Base-by-base conservation (phyloP, 495 filamentous ascomycete species). In the Monascus purpureus region DNA sequence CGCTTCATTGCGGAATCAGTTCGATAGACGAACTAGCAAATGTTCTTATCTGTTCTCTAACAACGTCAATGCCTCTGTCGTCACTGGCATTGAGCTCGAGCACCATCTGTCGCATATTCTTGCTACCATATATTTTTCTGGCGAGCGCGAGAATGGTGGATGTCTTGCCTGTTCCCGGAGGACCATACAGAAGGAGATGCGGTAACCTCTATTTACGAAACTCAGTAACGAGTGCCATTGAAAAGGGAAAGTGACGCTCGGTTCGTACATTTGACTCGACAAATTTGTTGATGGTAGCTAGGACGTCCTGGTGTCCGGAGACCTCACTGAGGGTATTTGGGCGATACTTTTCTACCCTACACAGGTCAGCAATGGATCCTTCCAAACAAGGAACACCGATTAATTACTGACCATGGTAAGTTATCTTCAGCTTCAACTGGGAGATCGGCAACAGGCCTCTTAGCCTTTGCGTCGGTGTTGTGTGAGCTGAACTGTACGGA, bases 11-110 rank as follows among this genome's bases (percentile, higher is more conserved):
- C 25, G 8, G 16, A 1, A 20, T 19, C 9, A 19, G 9, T 30
- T 11, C 6, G 19, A 29, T 29, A 5, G 15, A 53, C 41, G 62
- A 70, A 46, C 81, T 92, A 17, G 84, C 86, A 57, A 96, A 99
- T 1, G 92, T 99, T 64, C 95, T 96, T 65, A 99, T 96, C 55
- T 96, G 92, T 55, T 99, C 92, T 37, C 88, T 73, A 27, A 99
- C 90, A 4, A 99, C 90, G 40, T 99, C 92, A 57, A 99, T 99
- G 46, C 90, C 90, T 60, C 90, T 70, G 48, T 97, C 90, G 47
- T 97, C 90, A 38, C 82, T 92, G 20, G 90, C 90, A 54, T 97
- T 97, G 35, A 97, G 70, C 50, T 97, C 90, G 4, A 97, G 68
- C 28, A 97, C 92, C 82, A 96, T 95, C 52, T 97, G 90, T 15